A percentile compares a stretch with the other conserved stretches of the same genome.
Conservation (phyloP, 805 yeast species). For the Phaffomyces opuntiae region DNA sequence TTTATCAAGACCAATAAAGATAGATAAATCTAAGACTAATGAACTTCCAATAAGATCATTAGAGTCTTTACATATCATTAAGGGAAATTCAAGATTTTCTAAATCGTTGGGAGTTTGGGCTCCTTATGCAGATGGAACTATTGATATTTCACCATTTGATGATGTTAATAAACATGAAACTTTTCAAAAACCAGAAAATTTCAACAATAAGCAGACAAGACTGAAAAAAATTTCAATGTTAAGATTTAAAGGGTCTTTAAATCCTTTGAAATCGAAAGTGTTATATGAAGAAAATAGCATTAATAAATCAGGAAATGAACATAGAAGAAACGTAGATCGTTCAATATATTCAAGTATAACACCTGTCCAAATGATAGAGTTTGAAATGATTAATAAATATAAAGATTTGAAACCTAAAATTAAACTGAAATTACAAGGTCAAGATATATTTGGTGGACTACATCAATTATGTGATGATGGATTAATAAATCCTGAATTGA, state of each 20-base stretch:
- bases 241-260: slow-evolving; percentile 52
- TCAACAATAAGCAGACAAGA: slow-evolving; percentile 15
- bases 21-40: slow-evolving; percentile 22
- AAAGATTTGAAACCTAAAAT: slow-evolving; percentile 17
- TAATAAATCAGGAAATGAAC: slow-evolving; percentile 1
- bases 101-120: slow-evolving; percentile 66
- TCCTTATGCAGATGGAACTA: slow-evolving; percentile 59
- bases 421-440: slow-evolving; percentile 42
- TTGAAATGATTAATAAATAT: slow-evolving; percentile 30
- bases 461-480: slow-evolving; percentile 54
- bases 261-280: slow-evolving; percentile 29
- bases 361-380: slow-evolving; percentile 50
- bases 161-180: slow-evolving; percentile 35
- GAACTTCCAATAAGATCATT: slow-evolving; percentile 33
- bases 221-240: slow-evolving; percentile 42
- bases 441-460: slow-evolving; percentile 72
- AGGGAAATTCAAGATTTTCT: slow-evolving; percentile 57
- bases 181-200: slow-evolving; percentile 15
- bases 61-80: slow-evolving; percentile 47
- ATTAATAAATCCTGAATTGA: slow-evolving; percentile 41
- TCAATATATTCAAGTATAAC: slow-evolving; percentile 45
- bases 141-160: slow-evolving; percentile 60
- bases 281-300: slow-evolving; percentile 31
- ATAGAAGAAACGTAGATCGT: slow-evolving; percentile 12
- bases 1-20: slow-evolving; percentile 35